Base-by-base conservation (phyloP, 345 rosid species). In the Dipteronia sinensis region DNA sequence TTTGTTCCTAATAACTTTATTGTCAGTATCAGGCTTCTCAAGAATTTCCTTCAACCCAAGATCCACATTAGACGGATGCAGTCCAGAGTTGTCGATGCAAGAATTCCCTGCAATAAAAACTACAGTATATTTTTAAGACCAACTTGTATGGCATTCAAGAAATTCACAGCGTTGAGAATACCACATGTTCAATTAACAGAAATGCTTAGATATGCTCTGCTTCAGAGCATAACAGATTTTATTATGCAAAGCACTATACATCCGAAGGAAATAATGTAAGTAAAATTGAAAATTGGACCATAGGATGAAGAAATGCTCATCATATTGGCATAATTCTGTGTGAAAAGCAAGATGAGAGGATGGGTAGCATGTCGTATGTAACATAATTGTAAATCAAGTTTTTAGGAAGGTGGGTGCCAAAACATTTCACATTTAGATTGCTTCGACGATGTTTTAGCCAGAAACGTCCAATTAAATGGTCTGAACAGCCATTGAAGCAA, bases 21-120 rank as follows among this genome's bases (percentile, higher is more conserved):
- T 80, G 76, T 83, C 65, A 70, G 10, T 29, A 47, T 86, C 87
- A 3, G 81, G 77, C 73, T 76, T 84, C 79, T 49, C 64, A 29
- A 93, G 88, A 78, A 93, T 78, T 74, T 76, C 94, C 80, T 89
- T 90, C 84, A 93, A 82, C 67, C 98, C 97, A 76, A 83, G 89
- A 74, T 67, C 92, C 10, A 67, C 22, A 63, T 34, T 75, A 46
- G 34, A 75, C 49, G 82, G 65, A 79, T 78, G 86, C 78, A 76
- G 65, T 77, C 51, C 71, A 20, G 42, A 64, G 67, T 76, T 61
- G 29, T 75, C 13, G 17, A 42, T 34, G 69, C 65, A 63, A 59
- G 77, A 17, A 53, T 66, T 69, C 10, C 85, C 92, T 83, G 85
- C 79, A 86, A 62, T 34, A 17, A 31, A 69, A 69, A 34, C 13